phyloP scores from a whole-genome alignment of 176 grass and related monocot species.

The Hsuehochloa calcarea region DNA sequence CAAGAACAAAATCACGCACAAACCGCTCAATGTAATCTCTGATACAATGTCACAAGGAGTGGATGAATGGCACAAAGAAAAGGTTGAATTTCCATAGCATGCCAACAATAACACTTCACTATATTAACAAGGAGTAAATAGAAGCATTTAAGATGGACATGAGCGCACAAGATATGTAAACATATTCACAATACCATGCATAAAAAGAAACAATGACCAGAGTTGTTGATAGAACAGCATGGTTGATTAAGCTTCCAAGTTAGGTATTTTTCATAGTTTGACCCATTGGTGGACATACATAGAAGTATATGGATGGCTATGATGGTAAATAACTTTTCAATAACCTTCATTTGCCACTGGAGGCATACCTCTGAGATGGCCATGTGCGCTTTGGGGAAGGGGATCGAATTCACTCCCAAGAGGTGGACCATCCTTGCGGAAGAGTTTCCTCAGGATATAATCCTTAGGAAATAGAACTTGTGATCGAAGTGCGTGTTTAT shows the following conservation, averaged over 20 bases:
- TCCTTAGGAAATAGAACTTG: conserved; percentile 79
- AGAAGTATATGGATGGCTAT: background rate
- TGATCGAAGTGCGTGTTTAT: conserved; percentile 38
- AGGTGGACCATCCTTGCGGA: conserved; percentile 85
- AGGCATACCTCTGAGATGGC: conserved; percentile 47
- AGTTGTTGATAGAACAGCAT: background rate
- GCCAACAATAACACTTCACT: background rate
- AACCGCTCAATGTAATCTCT: background rate
- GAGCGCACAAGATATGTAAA: background rate
- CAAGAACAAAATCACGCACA: conserved; percentile 14
- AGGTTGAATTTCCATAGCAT: background rate
- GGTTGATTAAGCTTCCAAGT: background rate
- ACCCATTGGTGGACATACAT: background rate
- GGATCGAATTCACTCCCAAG: conserved; percentile 70
- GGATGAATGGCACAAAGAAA: background rate
- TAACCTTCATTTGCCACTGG: background rate
- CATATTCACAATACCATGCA: background rate
- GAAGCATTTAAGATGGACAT: background rate
- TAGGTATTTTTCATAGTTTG: conserved; percentile 17
- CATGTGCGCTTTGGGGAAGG: conserved; percentile 34
- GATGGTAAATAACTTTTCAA: background rate
- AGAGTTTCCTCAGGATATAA: conserved; percentile 76
- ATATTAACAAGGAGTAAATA: background rate
- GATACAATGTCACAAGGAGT: background rate
- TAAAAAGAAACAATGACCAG: background rate